Base-by-base conservation (phyloP, 2,329 filamentous ascomycete genomes). In the Epichloe glyceriae region DNA sequence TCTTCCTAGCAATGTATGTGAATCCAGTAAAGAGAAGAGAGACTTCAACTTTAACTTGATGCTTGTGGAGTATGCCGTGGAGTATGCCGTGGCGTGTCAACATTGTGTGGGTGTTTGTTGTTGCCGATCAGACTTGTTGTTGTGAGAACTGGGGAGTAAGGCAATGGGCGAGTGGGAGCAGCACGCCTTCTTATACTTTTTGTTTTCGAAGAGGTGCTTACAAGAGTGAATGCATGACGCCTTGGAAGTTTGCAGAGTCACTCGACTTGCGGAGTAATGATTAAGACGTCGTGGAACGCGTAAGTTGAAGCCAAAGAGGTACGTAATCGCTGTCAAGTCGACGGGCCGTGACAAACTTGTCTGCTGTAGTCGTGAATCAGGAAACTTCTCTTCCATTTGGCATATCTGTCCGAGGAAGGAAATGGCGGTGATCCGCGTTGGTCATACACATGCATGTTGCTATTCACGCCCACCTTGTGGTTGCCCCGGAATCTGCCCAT, bases 281-380 rank as follows among this genome's bases (percentile, higher is more conserved):
- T 38, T 19, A 26, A 37, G 34, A 47, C 56, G 61, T 82, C 22
- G 56, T 69, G 39, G 78, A 73, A 44, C 66, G 66, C 37, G 78
- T 78, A 41, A 62, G 67, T 12, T 55, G 58, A 61, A 70, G 0
- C 61, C 61, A 3, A 54, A 54, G 44, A 74, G 73, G 54, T 64
- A 61, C 0, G 71, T 80, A 22, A 61, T 60, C 1, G 65, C 79
- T 14, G 66, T 61, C 4, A 66, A 64, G 6, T n/a, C 22, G 41
- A 45, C 17, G 42, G n/a, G 10, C n/a, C 20, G 26, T 34, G 42
- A 14, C 42, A 19, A 19, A 34, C 26, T 17, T 15, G 8, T 17
- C n/a, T 19, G 15, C n/a, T 45, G 20, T 17, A 4, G 4, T 12
- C 10, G 12, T 22, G 45, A n/a, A 6, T 38, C 1, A n/a, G 35